Conservation (phyloP, 1,284 basidiomycete genomes). For the Phylloporus sp. region DNA sequence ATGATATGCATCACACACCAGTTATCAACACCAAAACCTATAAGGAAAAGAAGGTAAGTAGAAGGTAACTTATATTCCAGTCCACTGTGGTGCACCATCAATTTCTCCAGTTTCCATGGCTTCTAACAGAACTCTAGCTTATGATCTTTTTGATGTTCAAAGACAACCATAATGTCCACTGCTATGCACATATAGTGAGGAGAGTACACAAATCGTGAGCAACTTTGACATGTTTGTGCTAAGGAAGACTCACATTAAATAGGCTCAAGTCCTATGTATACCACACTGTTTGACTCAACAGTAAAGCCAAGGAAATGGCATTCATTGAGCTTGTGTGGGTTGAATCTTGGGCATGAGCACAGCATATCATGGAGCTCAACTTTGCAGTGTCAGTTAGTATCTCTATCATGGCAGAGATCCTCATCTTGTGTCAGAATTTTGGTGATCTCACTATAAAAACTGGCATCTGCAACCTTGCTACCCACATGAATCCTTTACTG, state of each 20-base stretch:
- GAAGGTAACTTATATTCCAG: too few species aligned
- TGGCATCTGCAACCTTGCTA: not conserved
- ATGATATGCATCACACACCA: too few species aligned
- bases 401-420: not conserved
- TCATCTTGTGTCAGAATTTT: not conserved
- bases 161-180: not conserved
- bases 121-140: not conserved
- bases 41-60: not conserved
- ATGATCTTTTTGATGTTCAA: not conserved
- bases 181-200: not conserved
- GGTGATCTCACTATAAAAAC: not conserved
- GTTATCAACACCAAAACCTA: too few species aligned
- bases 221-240: not conserved
- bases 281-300: not conserved
- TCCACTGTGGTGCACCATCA: not conserved
- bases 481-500: not conserved
- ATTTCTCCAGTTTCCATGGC: not conserved
- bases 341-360: not conserved
- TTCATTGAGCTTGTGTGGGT: not conserved
- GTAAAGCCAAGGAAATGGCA: not conserved
- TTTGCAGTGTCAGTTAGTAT: not conserved
- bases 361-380: not conserved
- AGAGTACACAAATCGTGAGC: not conserved
- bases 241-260: not conserved
- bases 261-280: not conserved